These are phyloP conservation scores for Phlebiopsis gigantea DNA, from an alignment of 768 basidiomycete species.

Conservation along the genomic window DNA sequence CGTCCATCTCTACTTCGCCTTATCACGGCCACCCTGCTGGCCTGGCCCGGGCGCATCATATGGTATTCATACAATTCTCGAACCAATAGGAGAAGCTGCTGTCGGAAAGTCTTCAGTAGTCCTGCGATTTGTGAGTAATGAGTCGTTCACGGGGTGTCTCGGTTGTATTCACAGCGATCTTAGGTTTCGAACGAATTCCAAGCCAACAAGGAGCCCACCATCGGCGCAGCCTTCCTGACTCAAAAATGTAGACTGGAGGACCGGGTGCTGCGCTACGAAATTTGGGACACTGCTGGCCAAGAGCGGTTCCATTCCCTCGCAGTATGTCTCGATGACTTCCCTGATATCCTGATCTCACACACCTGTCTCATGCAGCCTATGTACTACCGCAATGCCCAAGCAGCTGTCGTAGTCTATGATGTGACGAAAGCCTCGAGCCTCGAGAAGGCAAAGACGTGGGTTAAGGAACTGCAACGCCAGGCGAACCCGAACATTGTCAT, in stretches of 20 bases:
- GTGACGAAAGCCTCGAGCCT: conserved; percentile 93
- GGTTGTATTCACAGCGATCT: background rate
- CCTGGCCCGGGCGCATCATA: background rate
- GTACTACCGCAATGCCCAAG: conserved; percentile 98
- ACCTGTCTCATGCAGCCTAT: conserved; percentile 59
- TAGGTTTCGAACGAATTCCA: conserved; percentile 98
- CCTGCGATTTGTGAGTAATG: conserved; percentile 78
- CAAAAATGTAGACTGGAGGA: conserved; percentile 96
- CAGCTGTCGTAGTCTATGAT: conserved; percentile 97
- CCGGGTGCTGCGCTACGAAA: conserved; percentile 89
- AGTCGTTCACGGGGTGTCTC: background rate
- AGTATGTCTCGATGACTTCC: conserved; percentile 39
- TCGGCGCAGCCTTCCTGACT: conserved; percentile 93
- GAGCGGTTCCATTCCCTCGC: conserved; percentile 98
- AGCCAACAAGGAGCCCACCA: conserved; percentile 97
- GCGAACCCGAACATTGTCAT: conserved; percentile 99
- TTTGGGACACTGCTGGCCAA: conserved; percentile 95
- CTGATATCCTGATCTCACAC: conserved; percentile 11
- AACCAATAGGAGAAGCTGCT: conserved; percentile 81
- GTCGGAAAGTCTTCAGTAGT: conserved; percentile 99
- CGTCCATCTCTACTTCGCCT: conserved; percentile 21
- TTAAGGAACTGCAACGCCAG: conserved; percentile 97
- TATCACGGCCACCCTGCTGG: background rate
- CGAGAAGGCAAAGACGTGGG: conserved; percentile 99
- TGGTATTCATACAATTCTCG: background rate